A percentile compares a stretch with the other conserved stretches of the same genome.
phyloP scores from a whole-genome alignment of 2,329 filamentous ascomycete species.

The Cadophora malorum region DNA sequence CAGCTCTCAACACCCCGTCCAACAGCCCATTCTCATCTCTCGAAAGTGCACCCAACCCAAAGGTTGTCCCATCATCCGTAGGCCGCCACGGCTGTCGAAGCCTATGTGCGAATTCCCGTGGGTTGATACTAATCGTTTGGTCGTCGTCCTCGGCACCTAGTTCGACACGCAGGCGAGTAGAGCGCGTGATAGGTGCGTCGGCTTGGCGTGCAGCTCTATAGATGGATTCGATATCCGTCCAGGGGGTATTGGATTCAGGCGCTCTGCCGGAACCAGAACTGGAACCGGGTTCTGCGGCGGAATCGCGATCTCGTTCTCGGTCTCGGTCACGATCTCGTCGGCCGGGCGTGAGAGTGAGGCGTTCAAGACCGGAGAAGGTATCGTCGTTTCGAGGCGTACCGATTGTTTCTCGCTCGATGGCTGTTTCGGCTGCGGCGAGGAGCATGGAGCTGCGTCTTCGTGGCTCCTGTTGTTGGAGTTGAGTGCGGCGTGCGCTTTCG shows the following conservation, averaged over 20 bases:
- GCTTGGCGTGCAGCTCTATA: constrained; percentile 47
- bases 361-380: constrained; percentile 39
- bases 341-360: constrained; percentile 36
- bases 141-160: constrained; percentile 39
- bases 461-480: constrained; percentile 34
- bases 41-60: constrained; percentile 30
- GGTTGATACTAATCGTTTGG: constrained; percentile 20
- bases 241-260: constrained; percentile 43
- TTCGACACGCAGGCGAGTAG: constrained; percentile 40
- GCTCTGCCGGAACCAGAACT: constrained; percentile 1
- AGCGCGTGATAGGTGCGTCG: constrained; percentile 35
- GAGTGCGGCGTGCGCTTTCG: constrained; percentile 42
- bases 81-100: constrained; percentile 41
- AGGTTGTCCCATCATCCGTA: constrained; percentile 23
- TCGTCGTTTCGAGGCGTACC: constrained; percentile 29
- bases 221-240: constrained; percentile 53
- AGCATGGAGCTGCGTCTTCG: constrained; percentile 40
- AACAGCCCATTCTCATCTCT: constrained; percentile 42
- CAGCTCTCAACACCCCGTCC: constrained; percentile 50
- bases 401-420: constrained; percentile 32
- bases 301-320: constrained; percentile 37
- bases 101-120: constrained; percentile 43
- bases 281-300: constrained; percentile 43
- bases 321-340: constrained; percentile 39
- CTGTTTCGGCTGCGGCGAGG: constrained; percentile 38